Base-by-base conservation (phyloP, 2,329 filamentous ascomycete species). In the Bipolaris gigantea region DNA sequence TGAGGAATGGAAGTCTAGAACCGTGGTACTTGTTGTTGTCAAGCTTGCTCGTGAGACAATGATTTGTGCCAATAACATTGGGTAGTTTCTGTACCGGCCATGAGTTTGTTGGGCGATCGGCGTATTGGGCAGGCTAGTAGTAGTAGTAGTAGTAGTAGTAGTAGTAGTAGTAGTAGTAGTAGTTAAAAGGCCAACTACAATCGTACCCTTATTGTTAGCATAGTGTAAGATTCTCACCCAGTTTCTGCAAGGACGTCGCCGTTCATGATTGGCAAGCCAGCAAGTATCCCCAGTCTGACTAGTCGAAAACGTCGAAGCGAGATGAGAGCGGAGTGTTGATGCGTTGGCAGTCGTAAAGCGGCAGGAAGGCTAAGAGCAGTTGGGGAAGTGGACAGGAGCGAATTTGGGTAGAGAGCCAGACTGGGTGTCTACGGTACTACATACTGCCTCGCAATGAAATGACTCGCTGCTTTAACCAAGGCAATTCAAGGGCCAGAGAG, bases 191-290 rank as follows among this genome's bases (percentile, higher is more conserved):
- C n/a, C n/a, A n/a, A n/a, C n/a, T n/a, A n/a, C n/a, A n/a, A n/a
- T n/a, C n/a, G n/a, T n/a, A n/a, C 36, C 40, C 48, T 50, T 50
- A 39, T 45, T 46, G 48, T 50, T 46, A 50, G 48, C 25, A 39
- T 10, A 21, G 9, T 45, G 41, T 45, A 39, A 35, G 48, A 48
- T 36, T 13, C 50, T 42, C 36, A 52, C 50, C 43, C 36, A 6
- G 35, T 11, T 1, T 40, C 43, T 4, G 3, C 25, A n/a, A 39
- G 34, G 2, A 35, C 27, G 21, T 52, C 36, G 3, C 41, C 19
- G 30, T 52, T 30, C 43, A 48, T 52, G 43, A 52, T 52, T 48
- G 36, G 50, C 16, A 36, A 40, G 43, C 11, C 21, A 41, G 13
- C 34, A 11, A 0, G 0, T 4, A 13, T 15, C 43, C 42, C 30